Evolutionary conservation across 805 yeast genomes (phyloP).

Genomic region (Citeromyces matritensis): DNA sequence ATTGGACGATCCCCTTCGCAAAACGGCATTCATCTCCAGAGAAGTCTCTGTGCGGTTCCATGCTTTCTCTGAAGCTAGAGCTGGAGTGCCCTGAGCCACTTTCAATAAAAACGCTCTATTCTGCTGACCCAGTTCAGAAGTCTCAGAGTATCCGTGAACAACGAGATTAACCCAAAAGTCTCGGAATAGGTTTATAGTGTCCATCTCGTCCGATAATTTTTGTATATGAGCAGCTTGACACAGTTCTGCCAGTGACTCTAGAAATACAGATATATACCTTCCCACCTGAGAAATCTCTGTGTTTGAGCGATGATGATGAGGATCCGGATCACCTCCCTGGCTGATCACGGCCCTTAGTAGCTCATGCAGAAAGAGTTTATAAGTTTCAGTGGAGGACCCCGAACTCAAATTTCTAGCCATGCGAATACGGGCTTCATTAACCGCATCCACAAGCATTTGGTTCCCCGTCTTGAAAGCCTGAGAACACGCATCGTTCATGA

Average conservation of each 20-base stretch:
- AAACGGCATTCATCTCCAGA: constrained; percentile 78
- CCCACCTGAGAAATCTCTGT: constrained; percentile 57
- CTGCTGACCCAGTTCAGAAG: constrained; percentile 35
- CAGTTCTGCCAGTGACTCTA: constrained; percentile 63
- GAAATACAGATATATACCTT: constrained; percentile 43
- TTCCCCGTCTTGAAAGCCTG: constrained; percentile 28
- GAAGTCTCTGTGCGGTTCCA: constrained; percentile 83
- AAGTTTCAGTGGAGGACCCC: constrained; percentile 25
- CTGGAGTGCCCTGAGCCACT: constrained; percentile 80
- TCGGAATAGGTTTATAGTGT: constrained; percentile 47
- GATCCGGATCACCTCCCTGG: constrained; percentile 53
- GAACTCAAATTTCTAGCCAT: constrained; percentile 21
- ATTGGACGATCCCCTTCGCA: constrained; percentile 80
- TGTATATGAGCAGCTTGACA: constrained; percentile 41
- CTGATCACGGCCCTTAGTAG: constrained; percentile 51
- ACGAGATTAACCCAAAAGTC: constrained; percentile 92
- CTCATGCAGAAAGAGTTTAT: constrained; percentile 44
- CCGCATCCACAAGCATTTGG: constrained; percentile 16
- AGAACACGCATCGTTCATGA: constrained; percentile 33
- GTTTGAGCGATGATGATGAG: constrained; percentile 69
- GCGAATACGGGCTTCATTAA: constrained; percentile 33
- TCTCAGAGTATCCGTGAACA: constrained; percentile 72
- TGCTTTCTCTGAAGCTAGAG: constrained; percentile 69
- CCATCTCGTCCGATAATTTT: constrained; percentile 31
- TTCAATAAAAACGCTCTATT: constrained; percentile 34